A percentile compares a stretch with the other conserved stretches of the same genome.
These are phyloP conservation scores for Saturnispora besseyi DNA, from an alignment of 805 yeast genomes.

Conservation along the genomic window DNA sequence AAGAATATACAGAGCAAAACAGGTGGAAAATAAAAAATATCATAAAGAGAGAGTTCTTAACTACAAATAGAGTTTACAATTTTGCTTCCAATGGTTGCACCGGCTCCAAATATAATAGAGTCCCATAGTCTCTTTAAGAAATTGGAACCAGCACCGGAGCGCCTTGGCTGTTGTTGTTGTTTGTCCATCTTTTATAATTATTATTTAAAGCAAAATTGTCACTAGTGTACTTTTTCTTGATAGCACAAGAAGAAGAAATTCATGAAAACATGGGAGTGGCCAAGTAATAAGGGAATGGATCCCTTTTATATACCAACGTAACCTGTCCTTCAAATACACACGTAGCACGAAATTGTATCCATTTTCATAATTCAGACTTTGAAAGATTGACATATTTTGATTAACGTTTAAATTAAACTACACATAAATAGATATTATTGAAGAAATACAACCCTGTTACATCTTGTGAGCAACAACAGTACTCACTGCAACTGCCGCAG, in stretches of 20 bases:
- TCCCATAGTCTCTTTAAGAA: constrained; percentile 78
- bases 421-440: not conserved
- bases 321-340: too few species aligned
- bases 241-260: too few species aligned
- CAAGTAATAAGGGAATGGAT: too few species aligned
- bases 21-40: not conserved
- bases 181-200: constrained; percentile 1
- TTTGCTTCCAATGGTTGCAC: constrained; percentile 87
- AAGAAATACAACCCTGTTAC: not conserved
- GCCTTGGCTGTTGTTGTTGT: constrained; percentile 23
- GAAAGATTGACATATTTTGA: too few species aligned
- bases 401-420: not conserved
- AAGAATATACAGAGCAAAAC: not conserved
- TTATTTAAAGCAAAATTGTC: constrained; percentile 10
- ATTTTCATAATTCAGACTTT: too few species aligned
- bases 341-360: too few species aligned
- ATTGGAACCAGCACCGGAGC: constrained; percentile 22
- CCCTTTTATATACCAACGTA: too few species aligned
- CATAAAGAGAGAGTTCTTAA: constrained; percentile 9
- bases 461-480: not conserved
- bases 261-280: too few species aligned
- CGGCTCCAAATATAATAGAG: constrained; percentile 95
- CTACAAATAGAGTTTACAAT: constrained; percentile 64
- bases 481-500: not conserved
- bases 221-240: too few species aligned